Base-by-base conservation (phyloP, 2,329 filamentous ascomycete species). In the Aspergillus sp. region DNA sequence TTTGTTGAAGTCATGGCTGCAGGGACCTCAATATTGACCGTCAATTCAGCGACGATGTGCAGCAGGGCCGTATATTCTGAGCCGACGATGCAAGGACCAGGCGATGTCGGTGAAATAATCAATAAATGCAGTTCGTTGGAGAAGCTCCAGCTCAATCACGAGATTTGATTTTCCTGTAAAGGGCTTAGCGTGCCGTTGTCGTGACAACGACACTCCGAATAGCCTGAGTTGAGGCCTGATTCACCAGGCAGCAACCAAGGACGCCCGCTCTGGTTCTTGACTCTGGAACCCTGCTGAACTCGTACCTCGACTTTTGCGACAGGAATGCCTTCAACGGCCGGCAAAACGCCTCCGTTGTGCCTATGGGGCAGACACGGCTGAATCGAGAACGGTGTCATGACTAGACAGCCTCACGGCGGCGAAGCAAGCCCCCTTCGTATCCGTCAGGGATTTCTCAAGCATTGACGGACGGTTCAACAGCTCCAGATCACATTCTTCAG, bases 1-100 rank as follows among this genome's bases (percentile, higher is more conserved):
- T 82, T 85, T 60, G 78, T 71, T 22, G 75, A 65, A 52, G 77
- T 76, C 79, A 81, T 81, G 53, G 38, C 62, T 61, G 66, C 63
- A 56, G 58, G 52, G 22, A 49, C 43, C 62, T 53, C 48, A 51
- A 41, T 58, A 19, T 34, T 51, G 28, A 28, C 55, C 23, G 49
- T 45, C 48, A 56, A 38, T 34, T 45, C 34, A 23, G 50, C 43
- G 22, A 22, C 4, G 25, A 30, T 22, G 43, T 54, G 59, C 55
- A 59, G 59, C 38, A 60, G 28, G 17, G 13, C 54, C 30, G 54
- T 54, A 48, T 28, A 50, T 50, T 61, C 34, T 41, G 54, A 57
- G 31, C 34, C 28, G 30, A 28, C 25, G 34, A 61, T 54, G 59
- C 59, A 61, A 58, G 54, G 54, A 61, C 22, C 31, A n/a, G 41